phyloP scores from a whole-genome alignment of 2,329 filamentous ascomycete genomes.

The Neofusicoccum sp. region DNA sequence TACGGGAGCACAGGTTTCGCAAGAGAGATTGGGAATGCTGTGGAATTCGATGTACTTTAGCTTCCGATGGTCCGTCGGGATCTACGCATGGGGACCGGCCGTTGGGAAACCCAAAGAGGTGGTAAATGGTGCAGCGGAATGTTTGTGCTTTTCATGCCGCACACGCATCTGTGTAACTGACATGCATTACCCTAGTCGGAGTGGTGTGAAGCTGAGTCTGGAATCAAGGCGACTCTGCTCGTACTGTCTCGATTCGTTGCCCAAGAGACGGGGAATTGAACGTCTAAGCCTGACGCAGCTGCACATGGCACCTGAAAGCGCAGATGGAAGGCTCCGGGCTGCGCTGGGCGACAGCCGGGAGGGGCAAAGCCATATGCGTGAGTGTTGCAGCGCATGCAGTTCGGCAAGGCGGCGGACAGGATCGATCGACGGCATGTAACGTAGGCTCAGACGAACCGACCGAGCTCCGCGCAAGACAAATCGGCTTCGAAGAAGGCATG shows the following conservation, averaged over 20 bases:
- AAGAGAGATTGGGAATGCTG: constrained; percentile 1
- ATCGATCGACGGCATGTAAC: not conserved
- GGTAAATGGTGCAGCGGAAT: not conserved
- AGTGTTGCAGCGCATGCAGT: not conserved
- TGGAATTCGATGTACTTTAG: not conserved
- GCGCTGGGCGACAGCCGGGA: not conserved
- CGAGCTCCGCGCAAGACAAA: not conserved
- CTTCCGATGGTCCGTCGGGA: not conserved
- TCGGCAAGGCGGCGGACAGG: not conserved
- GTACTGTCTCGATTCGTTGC: not conserved
- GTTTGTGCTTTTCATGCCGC: not conserved
- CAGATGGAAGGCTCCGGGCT: not conserved
- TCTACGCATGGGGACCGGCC: not conserved
- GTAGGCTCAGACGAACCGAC: not conserved
- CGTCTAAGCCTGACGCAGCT: not conserved
- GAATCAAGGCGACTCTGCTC: not conserved
- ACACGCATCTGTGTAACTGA: not conserved
- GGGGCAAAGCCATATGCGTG: too few relatives aligned
- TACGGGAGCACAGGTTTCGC: not conserved
- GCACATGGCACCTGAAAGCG: not conserved
- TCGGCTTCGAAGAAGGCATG: not conserved
- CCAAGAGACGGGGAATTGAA: not conserved
- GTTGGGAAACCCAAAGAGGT: not conserved
- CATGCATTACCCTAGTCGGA: not conserved
- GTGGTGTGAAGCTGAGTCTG: not conserved